phyloP scores from a whole-genome alignment of 2,329 filamentous ascomycete species.

The Xylaria sp. region DNA sequence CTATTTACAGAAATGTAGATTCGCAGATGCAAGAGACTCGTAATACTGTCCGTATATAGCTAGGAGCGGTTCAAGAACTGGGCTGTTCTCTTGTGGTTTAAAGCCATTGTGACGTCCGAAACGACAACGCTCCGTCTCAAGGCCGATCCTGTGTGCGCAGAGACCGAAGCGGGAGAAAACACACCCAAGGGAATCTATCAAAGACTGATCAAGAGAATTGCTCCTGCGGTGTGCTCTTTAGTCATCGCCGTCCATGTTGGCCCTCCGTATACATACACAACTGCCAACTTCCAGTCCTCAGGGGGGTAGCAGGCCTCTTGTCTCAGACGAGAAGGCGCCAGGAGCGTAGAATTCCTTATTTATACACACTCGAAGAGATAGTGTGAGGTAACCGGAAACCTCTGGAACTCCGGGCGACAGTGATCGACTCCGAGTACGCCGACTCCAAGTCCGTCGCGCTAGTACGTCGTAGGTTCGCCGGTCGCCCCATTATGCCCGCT shows the following conservation, averaged over 20 bases:
- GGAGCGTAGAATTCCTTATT: constrained; percentile 36
- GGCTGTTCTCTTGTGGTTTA: constrained; percentile 36
- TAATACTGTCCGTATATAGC: constrained; percentile 37
- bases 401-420: constrained; percentile 16
- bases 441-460: constrained; percentile 37
- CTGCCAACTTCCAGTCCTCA: constrained; percentile 12
- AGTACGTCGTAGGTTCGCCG: constrained; percentile 55
- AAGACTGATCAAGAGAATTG: constrained; percentile 33
- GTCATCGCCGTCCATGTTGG: constrained; percentile 30
- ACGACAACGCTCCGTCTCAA: constrained; percentile 31
- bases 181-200: constrained; percentile 41
- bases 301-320: constrained; percentile 4
- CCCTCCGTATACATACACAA: constrained; percentile 39
- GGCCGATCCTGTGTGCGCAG: constrained; percentile 34
- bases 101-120: constrained; percentile 38
- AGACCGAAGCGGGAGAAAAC: constrained; percentile 33
- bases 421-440: background rate
- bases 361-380: constrained; percentile 42
- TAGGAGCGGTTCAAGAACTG: constrained; percentile 29
- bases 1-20: constrained; percentile 2
- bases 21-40: background rate
- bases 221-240: constrained; percentile 32
- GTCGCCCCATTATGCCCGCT: constrained; percentile 64
- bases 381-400: constrained; percentile 32
- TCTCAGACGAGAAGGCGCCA: constrained; percentile 17